A percentile compares a stretch with the other conserved stretches of the same genome.
These are phyloP conservation scores for Coemansia sp. DNA, from an alignment of 192 early-diverging fungal species.

Conservation along the genomic window DNA sequence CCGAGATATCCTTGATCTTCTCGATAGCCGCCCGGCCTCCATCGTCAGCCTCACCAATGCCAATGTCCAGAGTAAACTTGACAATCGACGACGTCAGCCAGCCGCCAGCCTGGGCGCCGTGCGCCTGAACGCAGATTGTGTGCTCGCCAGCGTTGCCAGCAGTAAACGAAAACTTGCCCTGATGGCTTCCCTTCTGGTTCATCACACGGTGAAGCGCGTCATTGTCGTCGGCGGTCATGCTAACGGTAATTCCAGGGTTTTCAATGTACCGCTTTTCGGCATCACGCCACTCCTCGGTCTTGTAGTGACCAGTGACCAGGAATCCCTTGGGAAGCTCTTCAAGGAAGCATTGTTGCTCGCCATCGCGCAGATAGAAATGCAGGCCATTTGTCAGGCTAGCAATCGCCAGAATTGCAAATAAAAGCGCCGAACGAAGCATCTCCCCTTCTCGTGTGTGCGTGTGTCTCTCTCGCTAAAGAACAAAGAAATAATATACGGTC, in stretches of 20 bases:
- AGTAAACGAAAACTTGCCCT: conserved; percentile 90
- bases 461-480: conserved; percentile 1
- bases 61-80: conserved; percentile 62
- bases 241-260: conserved; percentile 63
- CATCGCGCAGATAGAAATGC: conserved; percentile 91
- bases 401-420: conserved; percentile 25
- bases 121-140: conserved; percentile 79
- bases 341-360: conserved; percentile 86
- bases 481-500: not conserved
- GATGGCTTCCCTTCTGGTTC: conserved; percentile 69
- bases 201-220: conserved; percentile 57
- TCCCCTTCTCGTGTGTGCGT: conserved; percentile 6
- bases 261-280: conserved; percentile 58
- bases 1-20: conserved; percentile 63
- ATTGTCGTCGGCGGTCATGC: conserved; percentile 72
- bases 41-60: conserved; percentile 65
- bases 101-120: conserved; percentile 53
- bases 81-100: conserved; percentile 67
- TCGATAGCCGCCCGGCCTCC: conserved; percentile 51
- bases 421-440: conserved; percentile 27
- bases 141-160: conserved; percentile 87
- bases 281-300: conserved; percentile 79
- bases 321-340: conserved; percentile 93
- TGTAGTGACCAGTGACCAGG: conserved; percentile 79
- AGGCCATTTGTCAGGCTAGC: conserved; percentile 57